Base-by-base conservation (phyloP, 331 rosid species). In the Prunus yedoensis region DNA sequence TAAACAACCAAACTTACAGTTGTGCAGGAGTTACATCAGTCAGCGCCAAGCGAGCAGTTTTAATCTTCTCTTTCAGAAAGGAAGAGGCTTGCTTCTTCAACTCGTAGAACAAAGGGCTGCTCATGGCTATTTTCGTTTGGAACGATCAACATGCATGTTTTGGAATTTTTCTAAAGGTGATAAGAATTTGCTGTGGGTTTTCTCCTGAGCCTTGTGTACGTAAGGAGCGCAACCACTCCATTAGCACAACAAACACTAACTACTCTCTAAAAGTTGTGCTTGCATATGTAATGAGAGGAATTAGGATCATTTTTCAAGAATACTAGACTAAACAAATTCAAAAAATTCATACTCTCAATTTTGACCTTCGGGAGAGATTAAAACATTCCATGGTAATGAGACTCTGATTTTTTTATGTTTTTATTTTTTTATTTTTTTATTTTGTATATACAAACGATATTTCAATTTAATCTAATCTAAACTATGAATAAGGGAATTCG, bases 1-100 rank as follows among this genome's bases (percentile, higher is more conserved):
- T 21, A n/a, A 21, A 4, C 58, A 50, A 23, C 18, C 10, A 54
- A 28, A 83, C 93, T 85, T 70, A 91, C 98, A 89, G 82, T 74
- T 89, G 80, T 3, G 81, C 87, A 43, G 91, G 91, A 12, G 98
- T 93, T 53, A 80, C 93, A 80, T 93, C 91, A 60, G 93, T 88
- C 12, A 91, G 85, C 0, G 76, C 87, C 52, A 93, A 70, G 68
- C 97, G 84, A n/a, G 89, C 93, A 63, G 85, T 80, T 82, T 78
- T 91, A 43, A 89, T 68, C 81, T 91, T 91, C 72, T 85, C 89
- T 74, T 75, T 88, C 59, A 89, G 77, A 85, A 91, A 91, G 70
- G 79, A 81, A 71, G 84, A 88, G 63, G 92, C 93, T 85, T 89
- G 89, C 68, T 82, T 88, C 85, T 86, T 93, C 86, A 93, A 70